A percentile compares a stretch with the other conserved stretches of the same genome.
phyloP scores from a whole-genome alignment of 192 early-diverging fungal species.

The Mortierella hygrophila region DNA sequence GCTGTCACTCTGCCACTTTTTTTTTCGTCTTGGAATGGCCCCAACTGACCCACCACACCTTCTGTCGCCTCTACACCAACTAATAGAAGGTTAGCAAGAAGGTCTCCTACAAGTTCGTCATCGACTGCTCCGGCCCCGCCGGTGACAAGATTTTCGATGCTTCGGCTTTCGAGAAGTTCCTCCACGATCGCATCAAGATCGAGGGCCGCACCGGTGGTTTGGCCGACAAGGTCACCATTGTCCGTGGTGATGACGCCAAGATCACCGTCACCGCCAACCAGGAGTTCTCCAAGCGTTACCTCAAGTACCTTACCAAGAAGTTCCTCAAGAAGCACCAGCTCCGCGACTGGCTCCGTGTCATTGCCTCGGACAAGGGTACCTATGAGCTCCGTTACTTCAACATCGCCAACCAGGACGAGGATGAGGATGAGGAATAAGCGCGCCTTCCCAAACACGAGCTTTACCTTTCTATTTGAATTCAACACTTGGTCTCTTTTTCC shows the following conservation, averaged over 20 bases:
- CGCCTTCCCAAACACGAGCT: neutral
- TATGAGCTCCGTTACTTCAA: slow-evolving; percentile 98
- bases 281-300: slow-evolving; percentile 97
- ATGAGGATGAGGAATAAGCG: slow-evolving; percentile 78
- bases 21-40: neutral
- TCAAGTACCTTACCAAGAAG: slow-evolving; percentile 99
- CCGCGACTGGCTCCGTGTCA: slow-evolving; percentile 98
- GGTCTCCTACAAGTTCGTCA: slow-evolving; percentile 85
- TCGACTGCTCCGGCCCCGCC: slow-evolving; percentile 94
- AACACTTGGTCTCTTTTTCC: slow-evolving; percentile 1
- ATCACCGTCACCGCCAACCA: slow-evolving; percentile 84
- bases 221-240: slow-evolving; percentile 85
- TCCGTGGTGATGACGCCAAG: slow-evolving; percentile 76
- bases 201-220: slow-evolving; percentile 96
- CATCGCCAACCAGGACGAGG: slow-evolving; percentile 83
- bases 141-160: slow-evolving; percentile 97
- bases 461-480: neutral
- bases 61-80: neutral
- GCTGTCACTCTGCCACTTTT: neutral
- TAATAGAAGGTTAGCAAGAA: slow-evolving; percentile 67
- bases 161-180: slow-evolving; percentile 97
- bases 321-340: slow-evolving; percentile 99
- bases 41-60: neutral
- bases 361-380: slow-evolving; percentile 86
- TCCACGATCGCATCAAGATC: slow-evolving; percentile 99